Conservation (phyloP, 2,329 filamentous ascomycete species). For the Apiospora arundinis region DNA sequence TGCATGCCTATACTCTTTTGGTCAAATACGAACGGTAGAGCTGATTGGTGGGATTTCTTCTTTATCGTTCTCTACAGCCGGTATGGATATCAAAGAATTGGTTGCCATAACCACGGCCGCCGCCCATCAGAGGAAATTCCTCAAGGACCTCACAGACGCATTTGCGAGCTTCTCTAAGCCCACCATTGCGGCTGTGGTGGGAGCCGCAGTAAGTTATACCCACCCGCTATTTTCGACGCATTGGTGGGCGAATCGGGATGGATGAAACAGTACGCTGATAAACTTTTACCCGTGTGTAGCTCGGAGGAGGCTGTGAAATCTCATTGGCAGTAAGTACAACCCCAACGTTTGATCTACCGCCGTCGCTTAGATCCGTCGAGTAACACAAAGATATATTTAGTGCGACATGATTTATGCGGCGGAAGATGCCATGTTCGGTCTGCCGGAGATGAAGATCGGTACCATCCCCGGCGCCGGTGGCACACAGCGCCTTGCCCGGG, state of each 20-base stretch:
- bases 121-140: conserved; percentile 38
- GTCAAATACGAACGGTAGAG: background rate
- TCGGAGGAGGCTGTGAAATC: conserved; percentile 58
- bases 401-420: conserved; percentile 72
- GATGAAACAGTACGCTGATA: background rate
- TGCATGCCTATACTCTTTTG: background rate
- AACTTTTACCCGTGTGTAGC: conserved; percentile 24
- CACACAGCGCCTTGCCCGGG: conserved; percentile 62
- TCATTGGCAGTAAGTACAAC: conserved; percentile 49
- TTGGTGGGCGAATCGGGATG: background rate
- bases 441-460: conserved; percentile 94
- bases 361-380: background rate
- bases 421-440: conserved; percentile 82
- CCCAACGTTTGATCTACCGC: background rate
- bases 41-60: background rate
- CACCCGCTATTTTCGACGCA: background rate
- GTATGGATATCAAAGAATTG: conserved; percentile 46
- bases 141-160: conserved; percentile 48
- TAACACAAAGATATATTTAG: conserved; percentile 28
- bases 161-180: conserved; percentile 51
- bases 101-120: conserved; percentile 35
- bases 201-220: conserved; percentile 51
- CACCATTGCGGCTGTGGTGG: conserved; percentile 55
- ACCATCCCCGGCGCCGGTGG: conserved; percentile 91
- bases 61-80: conserved; percentile 32